phyloP scores from a whole-genome alignment of 2,329 filamentous ascomycete species.

The Dothideomycetidae sp. region DNA sequence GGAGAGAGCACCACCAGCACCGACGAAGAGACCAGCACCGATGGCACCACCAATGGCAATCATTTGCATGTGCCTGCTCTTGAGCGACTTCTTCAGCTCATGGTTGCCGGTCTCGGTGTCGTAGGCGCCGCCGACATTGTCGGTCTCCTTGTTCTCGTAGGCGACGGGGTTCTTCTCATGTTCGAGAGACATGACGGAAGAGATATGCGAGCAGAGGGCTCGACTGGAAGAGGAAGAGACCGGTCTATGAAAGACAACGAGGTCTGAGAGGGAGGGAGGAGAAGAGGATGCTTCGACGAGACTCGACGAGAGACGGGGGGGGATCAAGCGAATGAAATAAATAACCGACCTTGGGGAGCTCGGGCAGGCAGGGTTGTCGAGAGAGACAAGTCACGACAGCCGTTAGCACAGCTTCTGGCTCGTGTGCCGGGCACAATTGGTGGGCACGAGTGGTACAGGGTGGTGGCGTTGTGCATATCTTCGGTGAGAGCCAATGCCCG shows the following conservation, averaged over 20 bases:
- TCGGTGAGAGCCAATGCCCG: background rate
- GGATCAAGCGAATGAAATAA: background rate
- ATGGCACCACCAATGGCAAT: constrained; percentile 25
- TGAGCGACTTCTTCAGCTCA: constrained; percentile 18
- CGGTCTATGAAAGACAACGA: too few species aligned
- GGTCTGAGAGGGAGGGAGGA: background rate
- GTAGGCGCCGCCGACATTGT: constrained; percentile 20
- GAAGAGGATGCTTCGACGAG: too few species aligned
- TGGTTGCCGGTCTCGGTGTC: constrained; percentile 12
- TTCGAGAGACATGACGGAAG: constrained; percentile 8
- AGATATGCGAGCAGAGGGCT: background rate
- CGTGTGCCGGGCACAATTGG: too few species aligned
- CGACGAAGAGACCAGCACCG: constrained; percentile 39
- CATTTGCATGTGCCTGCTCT: constrained; percentile 25
- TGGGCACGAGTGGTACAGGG: background rate
- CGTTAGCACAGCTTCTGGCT: background rate
- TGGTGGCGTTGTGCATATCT: background rate
- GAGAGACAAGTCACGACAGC: background rate
- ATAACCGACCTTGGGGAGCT: background rate
- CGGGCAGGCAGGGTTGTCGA: background rate
- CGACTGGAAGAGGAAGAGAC: too few species aligned
- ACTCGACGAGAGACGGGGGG: background rate
- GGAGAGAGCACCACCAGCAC: constrained; percentile 31
- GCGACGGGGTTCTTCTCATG: constrained; percentile 14
- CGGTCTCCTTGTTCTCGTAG: constrained; percentile 21